phyloP scores from a whole-genome alignment of 2,329 filamentous ascomycete genomes.

The Paradendryphiella salina region DNA sequence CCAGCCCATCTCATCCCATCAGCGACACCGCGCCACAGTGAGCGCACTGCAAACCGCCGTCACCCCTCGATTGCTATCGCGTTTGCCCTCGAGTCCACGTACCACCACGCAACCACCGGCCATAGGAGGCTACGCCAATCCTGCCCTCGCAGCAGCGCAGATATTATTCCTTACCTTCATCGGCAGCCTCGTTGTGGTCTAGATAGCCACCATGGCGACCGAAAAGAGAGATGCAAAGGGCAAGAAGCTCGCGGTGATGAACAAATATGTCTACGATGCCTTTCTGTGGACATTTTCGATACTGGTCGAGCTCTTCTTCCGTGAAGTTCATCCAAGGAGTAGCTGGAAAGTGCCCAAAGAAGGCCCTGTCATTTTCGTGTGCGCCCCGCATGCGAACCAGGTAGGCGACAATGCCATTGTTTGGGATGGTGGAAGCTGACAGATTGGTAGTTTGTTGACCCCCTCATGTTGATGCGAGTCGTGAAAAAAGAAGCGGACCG shows the following conservation, averaged over 20 bases:
- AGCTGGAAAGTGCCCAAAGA: slow-evolving; percentile 91
- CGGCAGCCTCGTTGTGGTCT: slow-evolving; percentile 3
- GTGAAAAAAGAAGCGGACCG: slow-evolving; percentile 84
- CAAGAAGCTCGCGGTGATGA: slow-evolving; percentile 59
- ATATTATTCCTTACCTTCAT: not conserved
- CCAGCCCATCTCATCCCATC: not conserved
- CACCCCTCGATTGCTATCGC: slow-evolving; percentile 21
- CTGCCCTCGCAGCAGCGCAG: not conserved
- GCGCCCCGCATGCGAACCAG: slow-evolving; percentile 88
- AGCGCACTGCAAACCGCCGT: slow-evolving; percentile 14
- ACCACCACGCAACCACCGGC: slow-evolving; percentile 12
- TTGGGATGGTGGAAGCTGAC: slow-evolving; percentile 11
- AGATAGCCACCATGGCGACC: slow-evolving; percentile 16
- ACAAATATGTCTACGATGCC: slow-evolving; percentile 74
- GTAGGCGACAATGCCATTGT: slow-evolving; percentile 16
- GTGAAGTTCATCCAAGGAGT: slow-evolving; percentile 91
- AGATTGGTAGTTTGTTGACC: slow-evolving; percentile 79
- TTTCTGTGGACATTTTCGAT: slow-evolving; percentile 79
- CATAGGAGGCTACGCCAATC: slow-evolving; percentile 11
- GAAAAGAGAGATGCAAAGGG: slow-evolving; percentile 26
- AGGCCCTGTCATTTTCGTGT: slow-evolving; percentile 92
- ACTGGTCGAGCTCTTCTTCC: slow-evolving; percentile 94
- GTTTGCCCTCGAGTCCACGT: slow-evolving; percentile 8
- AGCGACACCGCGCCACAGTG: slow-evolving; percentile 14
- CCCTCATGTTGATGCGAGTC: slow-evolving; percentile 87